These are phyloP conservation scores for Fusarium papillatum DNA, from an alignment of 2,329 filamentous ascomycete species.

Conservation along the genomic window DNA sequence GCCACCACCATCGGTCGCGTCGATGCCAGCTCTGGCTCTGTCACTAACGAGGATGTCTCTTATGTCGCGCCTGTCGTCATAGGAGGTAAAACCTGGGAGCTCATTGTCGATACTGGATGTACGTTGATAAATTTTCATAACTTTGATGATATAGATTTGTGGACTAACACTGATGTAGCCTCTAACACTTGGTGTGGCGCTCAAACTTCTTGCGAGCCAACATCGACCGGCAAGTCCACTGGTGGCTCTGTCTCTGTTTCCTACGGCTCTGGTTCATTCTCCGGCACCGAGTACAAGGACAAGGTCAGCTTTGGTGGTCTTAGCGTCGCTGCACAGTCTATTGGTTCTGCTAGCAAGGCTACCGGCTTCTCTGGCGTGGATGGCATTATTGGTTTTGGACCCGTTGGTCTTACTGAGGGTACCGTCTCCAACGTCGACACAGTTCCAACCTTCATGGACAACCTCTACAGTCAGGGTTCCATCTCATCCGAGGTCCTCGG, in stretches of 20 bases:
- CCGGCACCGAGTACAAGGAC: not conserved
- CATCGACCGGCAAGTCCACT: not conserved
- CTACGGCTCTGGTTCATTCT: not conserved
- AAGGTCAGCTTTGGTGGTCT: not conserved
- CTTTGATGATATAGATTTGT: not conserved
- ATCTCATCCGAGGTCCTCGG: not conserved
- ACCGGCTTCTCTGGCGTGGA: not conserved
- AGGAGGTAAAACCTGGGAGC: not conserved
- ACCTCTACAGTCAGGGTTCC: not conserved
- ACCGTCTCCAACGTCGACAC: not conserved
- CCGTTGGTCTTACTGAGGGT: not conserved
- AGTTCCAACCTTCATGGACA: not conserved
- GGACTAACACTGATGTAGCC: not conserved
- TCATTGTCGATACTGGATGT: not conserved
- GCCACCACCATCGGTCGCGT: not conserved
- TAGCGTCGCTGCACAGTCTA: not conserved
- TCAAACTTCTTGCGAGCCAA: not conserved
- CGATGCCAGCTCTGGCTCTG: not conserved
- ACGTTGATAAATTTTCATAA: not conserved
- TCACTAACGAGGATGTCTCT: not conserved
- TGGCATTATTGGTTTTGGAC: not conserved
- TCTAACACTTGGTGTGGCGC: not conserved
- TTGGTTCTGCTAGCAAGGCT: not conserved
- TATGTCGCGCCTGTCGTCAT: not conserved
- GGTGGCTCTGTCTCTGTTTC: not conserved